Evolutionary conservation across 169 alveolate species (phyloP), one percentile per base, ranked within the genome.

Genomic region (Neospora caninum): DNA sequence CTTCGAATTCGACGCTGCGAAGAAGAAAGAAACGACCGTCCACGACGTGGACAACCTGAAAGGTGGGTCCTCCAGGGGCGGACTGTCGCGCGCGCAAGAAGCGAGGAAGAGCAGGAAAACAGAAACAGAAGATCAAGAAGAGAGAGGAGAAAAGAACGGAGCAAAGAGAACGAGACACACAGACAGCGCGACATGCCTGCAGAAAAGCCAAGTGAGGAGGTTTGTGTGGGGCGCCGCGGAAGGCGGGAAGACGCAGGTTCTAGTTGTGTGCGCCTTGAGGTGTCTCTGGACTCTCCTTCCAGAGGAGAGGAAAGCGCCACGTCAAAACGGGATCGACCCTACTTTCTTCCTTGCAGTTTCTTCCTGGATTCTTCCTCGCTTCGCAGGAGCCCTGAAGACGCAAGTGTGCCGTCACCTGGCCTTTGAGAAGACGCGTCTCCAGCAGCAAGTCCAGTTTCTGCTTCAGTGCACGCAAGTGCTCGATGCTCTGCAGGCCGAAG

Each of bases 401-500:
- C 69, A 80, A 45, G 94, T 92, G n/a, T 92, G 94, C 78, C 94
- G 94, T 0, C 94, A 92, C 84, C 82, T 58, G 10, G 94, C 94
- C 1, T 92, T 92, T 31, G 94, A 92, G 87, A 92, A 92, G 92
- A 83, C 73, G 29, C 94, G 94, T 49, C 86, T 92, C 78, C 94
- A 92, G 92, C 94, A 92, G 94, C 94, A 92, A n/a, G 94, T 88
- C 49, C 91, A 73, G 80, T 67, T 78, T 6, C 69, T 92, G 69
- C 86, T 67, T 27, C 94, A 92, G 38, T 83, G 92, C 78, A 82
- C 82, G 86, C 88, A 78, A 38, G 41, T 45, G 34, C 73, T 92
- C 34, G 92, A 80, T 31, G 7, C 22, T 73, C 83, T 78, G 84
- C 91, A 49, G 84, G 88, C n/a, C 88, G 25, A 27, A 1, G 34